Evolutionary conservation across 345 rosid genomes (phyloP), one percentile per base, ranked within the genome.

Genomic region (Gossypium ekmanianum): DNA sequence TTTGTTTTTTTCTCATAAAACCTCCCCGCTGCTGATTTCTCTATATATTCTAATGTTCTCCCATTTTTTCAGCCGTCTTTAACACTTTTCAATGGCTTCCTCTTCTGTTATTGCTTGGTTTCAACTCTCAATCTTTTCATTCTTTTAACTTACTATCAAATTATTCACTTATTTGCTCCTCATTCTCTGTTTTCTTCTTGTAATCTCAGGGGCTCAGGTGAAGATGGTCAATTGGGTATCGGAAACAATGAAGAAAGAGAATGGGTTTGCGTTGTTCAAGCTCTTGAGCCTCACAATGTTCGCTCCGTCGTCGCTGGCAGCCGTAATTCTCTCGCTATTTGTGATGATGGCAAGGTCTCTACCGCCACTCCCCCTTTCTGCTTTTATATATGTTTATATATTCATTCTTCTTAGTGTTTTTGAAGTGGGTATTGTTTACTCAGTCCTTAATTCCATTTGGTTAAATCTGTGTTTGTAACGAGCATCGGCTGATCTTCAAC

Each of bases 271-370:
- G 88, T 80, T 59, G 85, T 96, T 62, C 77, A 86, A 65, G 91
- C 95, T 81, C 93, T 93, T 13, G 85, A 92, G 75, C 85, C 91
- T 61, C 80, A 78, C 73, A 74, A 76, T 17, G 95, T 96, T 55
- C 89, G 89, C 78, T 96, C 97, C 24, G 92, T 96, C 54, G 98
- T 96, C 59, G 97, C 94, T 47, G 98, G 99, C 17, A 93, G 98
- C 79, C 94, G 98, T 41, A 93, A 93, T 86, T 96, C 99, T 70
- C 98, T 96, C 77, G 95, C 99, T 83, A 96, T 96, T 78, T 92
- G 97, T 71, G 93, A 91, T 64, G 97, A 89, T 72, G 99, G 98
- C 83, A 90, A 89, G 97, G 99, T 96, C 57, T 52, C 27, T 26
- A 12, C 61, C 48, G 27, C 14, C 26, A 3, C 12, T 47, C 72